Conservation (phyloP, 306 rosid species). For the Trichosanthes truncata region DNA sequence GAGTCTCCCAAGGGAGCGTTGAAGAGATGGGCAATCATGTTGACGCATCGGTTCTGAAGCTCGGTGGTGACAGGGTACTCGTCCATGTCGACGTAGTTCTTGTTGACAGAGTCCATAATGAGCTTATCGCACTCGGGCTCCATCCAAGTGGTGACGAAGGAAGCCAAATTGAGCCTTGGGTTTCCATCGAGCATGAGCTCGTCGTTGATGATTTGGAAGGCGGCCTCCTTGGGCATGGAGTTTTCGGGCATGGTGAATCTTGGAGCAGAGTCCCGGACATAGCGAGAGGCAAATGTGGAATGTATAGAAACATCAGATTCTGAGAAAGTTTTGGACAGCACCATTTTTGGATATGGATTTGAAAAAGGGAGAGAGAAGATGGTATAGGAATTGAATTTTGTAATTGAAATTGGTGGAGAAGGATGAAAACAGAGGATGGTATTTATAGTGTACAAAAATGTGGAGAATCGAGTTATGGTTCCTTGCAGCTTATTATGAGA, state of each 20-base stretch:
- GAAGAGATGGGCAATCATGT: slow-evolving; percentile 60
- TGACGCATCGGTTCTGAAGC: slow-evolving; percentile 75
- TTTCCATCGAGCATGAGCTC: slow-evolving; percentile 50
- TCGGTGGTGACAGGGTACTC: slow-evolving; percentile 78
- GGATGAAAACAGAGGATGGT: not conserved
- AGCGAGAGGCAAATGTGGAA: slow-evolving; percentile 33
- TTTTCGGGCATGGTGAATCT: slow-evolving; percentile 35
- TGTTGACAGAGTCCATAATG: slow-evolving; percentile 66
- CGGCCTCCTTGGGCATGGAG: slow-evolving; percentile 52
- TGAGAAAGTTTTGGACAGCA: slow-evolving; percentile 20
- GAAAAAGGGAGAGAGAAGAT: not conserved
- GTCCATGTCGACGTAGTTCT: slow-evolving; percentile 68
- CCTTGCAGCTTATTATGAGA: not conserved
- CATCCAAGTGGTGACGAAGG: slow-evolving; percentile 82
- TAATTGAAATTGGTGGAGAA: not conserved
- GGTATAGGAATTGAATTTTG: not conserved
- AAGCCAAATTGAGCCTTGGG: slow-evolving; percentile 68
- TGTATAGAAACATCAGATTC: slow-evolving; percentile 25
- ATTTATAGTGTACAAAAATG: not conserved
- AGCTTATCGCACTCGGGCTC: slow-evolving; percentile 66
- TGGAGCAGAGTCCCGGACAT: slow-evolving; percentile 25
- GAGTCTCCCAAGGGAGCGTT: slow-evolving; percentile 46
- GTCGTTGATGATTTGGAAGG: slow-evolving; percentile 45
- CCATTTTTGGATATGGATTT: slow-evolving; percentile 13
- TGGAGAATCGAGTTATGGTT: not conserved